Percentiles rank a stretch among this genome's conserved stretches.
Evolutionary conservation across 768 basidiomycete species (phyloP).

Genomic region (Pleurotus platypus): DNA sequence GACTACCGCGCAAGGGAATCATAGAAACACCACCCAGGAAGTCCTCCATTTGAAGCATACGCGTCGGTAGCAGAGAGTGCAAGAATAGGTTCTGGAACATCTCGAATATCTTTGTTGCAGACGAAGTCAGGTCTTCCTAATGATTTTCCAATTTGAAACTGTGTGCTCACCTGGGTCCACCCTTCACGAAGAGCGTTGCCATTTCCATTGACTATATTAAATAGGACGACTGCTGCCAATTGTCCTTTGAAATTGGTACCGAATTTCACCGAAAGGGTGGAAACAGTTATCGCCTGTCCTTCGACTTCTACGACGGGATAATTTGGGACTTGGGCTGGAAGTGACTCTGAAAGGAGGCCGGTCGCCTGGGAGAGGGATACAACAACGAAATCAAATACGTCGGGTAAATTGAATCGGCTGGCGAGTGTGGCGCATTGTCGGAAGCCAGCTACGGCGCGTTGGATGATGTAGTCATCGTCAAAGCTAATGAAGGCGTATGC

Average conservation of each 20-base stretch:
- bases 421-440: conserved; percentile 94
- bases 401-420: conserved; percentile 81
- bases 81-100: conserved; percentile 97
- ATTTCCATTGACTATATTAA: conserved; percentile 96
- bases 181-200: conserved; percentile 91
- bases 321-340: conserved; percentile 70
- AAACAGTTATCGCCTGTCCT: conserved; percentile 85
- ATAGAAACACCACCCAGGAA: conserved; percentile 92
- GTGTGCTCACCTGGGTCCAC: conserved; percentile 74
- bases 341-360: conserved; percentile 71
- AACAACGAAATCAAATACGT: conserved; percentile 97
- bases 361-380: conserved; percentile 91
- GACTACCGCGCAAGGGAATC: conserved; percentile 83
- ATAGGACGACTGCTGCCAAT: conserved; percentile 93
- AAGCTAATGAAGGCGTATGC: conserved; percentile 95
- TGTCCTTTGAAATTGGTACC: conserved; percentile 95
- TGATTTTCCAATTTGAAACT: neutral
- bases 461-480: conserved; percentile 95
- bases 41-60: conserved; percentile 97
- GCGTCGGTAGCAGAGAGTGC: conserved; percentile 84
- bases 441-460: conserved; percentile 94
- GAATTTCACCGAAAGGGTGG: conserved; percentile 87
- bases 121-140: conserved; percentile 3
- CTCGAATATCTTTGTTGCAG: conserved; percentile 76
- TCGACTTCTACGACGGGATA: conserved; percentile 91